Percentiles rank a stretch among this genome's conserved stretches.
phyloP scores from a whole-genome alignment of 352 stramenopile species.

The Pythium biforme region DNA sequence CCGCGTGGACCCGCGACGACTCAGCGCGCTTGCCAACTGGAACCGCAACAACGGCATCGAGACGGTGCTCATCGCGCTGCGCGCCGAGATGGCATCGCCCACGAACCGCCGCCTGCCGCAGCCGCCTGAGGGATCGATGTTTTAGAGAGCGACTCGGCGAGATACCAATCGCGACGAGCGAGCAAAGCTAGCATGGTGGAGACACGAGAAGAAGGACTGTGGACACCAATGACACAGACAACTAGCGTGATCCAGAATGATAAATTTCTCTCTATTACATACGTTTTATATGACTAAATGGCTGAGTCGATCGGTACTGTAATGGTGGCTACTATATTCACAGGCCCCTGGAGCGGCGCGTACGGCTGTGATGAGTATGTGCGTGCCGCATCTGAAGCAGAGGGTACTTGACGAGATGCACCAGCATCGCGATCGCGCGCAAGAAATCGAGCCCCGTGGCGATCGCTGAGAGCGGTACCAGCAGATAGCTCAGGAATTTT shows the following conservation, averaged over 20 bases:
- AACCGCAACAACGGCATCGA: constrained; percentile 91
- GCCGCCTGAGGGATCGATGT: constrained; percentile 88
- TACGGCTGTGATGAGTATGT: not conserved
- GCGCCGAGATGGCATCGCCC: constrained; percentile 86
- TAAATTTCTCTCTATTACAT: constrained; percentile 24
- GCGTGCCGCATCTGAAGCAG: constrained; percentile 16
- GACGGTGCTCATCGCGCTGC: constrained; percentile 86
- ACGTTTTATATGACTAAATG: not conserved
- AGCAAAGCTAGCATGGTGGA: not conserved
- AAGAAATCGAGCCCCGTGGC: constrained; percentile 58
- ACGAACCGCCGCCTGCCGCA: constrained; percentile 90
- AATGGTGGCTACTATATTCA: not conserved
- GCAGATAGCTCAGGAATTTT: constrained; percentile 39
- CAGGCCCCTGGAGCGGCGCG: not conserved
- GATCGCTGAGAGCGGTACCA: constrained; percentile 61
- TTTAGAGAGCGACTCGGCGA: constrained; percentile 65
- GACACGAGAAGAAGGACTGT: not conserved
- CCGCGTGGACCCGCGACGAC: constrained; percentile 74
- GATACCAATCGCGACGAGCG: not conserved
- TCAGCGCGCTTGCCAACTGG: constrained; percentile 70
- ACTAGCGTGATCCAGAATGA: not conserved
- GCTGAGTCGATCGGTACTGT: not conserved
- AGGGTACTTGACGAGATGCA: constrained; percentile 51
- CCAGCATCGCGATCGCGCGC: constrained; percentile 45
- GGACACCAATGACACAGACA: not conserved